Evolutionary conservation across 768 basidiomycete genomes (phyloP), one percentile per base, ranked within the genome.

Genomic region (Trametes cubensis): DNA sequence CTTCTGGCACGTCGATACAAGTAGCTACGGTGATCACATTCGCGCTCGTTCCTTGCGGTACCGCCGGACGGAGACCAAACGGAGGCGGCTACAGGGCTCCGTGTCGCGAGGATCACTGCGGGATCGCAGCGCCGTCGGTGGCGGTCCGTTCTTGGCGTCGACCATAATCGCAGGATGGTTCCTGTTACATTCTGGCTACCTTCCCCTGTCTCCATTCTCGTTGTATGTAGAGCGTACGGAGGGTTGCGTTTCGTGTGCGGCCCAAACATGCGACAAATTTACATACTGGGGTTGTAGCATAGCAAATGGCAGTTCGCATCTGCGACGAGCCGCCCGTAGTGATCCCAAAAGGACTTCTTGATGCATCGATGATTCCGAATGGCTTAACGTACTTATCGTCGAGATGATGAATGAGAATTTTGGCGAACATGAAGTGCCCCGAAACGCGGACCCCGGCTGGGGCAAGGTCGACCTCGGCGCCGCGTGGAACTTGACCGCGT

Each of bases 401-500:
- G 39, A 20, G 46, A 51, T 62, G 42, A 34, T 50, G 45, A 53
- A 57, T 62, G 55, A 40, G 46, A 38, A 30, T 46, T 45, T 39
- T 54, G 46, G 59, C 42, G 49, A 50, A 18, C 15, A 49, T 38
- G 41, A 45, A 55, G 55, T 45, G 55, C 49, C 55, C 55, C 42
- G 49, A 51, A 62, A 57, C 40, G 55, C 51, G 55, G 47, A 34
- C 45, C 58, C 28, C 38, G 54, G 46, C 25, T 39, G 38, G 53
- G 48, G 47, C 44, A 38, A 28, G 25, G 46, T 40, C 28, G 60
- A 42, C 53, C 47, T 42, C 47, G 53, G 54, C 38, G 28, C 47
- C 56, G 30, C 50, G 62, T 58, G 38, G 44, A 49, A 17, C 30
- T 64, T 46, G 46, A 23, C 18, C 58, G 48, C 54, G 39, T 56